These are phyloP conservation scores for Paracamarosporium sp. DNA, from an alignment of 2,329 filamentous ascomycete species.

Conservation along the genomic window DNA sequence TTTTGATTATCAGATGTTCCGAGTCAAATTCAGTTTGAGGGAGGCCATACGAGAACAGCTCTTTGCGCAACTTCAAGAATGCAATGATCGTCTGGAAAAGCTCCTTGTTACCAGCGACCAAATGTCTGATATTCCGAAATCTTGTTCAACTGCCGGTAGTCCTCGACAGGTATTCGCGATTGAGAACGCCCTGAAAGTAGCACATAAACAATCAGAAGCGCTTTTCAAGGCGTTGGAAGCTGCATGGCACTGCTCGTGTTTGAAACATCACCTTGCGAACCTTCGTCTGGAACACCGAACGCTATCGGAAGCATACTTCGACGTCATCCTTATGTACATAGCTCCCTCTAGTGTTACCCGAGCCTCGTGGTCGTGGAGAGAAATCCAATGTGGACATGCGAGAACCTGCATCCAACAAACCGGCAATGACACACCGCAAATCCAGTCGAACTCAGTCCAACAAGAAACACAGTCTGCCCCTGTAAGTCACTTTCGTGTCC, in stretches of 20 bases:
- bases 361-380: slow-evolving; percentile 20
- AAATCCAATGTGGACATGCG: slow-evolving; percentile 21
- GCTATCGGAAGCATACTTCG: slow-evolving; percentile 22
- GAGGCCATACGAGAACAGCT: slow-evolving; percentile 19
- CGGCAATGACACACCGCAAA: neutral
- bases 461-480: neutral
- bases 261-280: slow-evolving; percentile 27
- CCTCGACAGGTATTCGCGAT: slow-evolving; percentile 14
- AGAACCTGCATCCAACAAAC: slow-evolving; percentile 4
- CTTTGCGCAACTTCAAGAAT: slow-evolving; percentile 23
- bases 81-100: slow-evolving; percentile 25
- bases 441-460: neutral
- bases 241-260: slow-evolving; percentile 28
- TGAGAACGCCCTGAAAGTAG: slow-evolving; percentile 17
- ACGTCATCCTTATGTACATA: slow-evolving; percentile 25
- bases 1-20: slow-evolving; percentile 22
- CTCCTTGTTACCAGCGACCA: slow-evolving; percentile 25
- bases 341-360: slow-evolving; percentile 8
- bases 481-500: neutral
- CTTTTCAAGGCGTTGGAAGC: slow-evolving; percentile 24
- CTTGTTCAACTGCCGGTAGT: neutral
- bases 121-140: slow-evolving; percentile 16
- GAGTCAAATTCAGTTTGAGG: slow-evolving; percentile 22
- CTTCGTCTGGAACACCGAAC: slow-evolving; percentile 29
- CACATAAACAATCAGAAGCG: slow-evolving; percentile 18